Base-by-base conservation (phyloP, 495 filamentous ascomycete species). In the Beverwykella pulmonaria region DNA sequence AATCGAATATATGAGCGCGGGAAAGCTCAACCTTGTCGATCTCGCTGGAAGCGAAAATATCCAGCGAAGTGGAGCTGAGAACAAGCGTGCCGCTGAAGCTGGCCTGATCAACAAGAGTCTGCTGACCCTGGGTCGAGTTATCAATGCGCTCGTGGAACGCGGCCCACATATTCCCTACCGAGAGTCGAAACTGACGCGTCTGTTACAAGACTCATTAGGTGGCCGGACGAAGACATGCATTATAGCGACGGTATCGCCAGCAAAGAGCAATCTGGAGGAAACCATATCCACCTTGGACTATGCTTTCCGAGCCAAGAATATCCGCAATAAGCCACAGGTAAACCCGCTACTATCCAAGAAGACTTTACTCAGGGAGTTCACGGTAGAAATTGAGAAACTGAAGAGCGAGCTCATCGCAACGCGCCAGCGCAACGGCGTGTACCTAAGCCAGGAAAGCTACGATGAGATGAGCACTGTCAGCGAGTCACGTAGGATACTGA, bases 261-360 rank as follows among this genome's bases (percentile, higher is more conserved):
- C 92, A 6, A 92, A 92, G 73, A 92, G 87, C 78, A 98, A 97
- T 71, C 82, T 98, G 15, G 94, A 98, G 71, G 94, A 98, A 75
- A 98, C 94, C 0, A 97, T 98, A 54, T 97, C 93, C 1, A 98
- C 95, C 0, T 82, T 98, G 2, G 94, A 98, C 75, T 98, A 98
- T 74, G 95, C 94, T 10, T 96, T 97, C 75, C 85, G 94, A 22
- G 94, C 95, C 2, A 98, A 98, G 79, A 97, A 98, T 71, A 98
- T 98, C 66, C 89, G 91, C 22, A 98, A 98, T 75, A 97, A 97
- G 75, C 94, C 94, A 4, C 94, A 98, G 72, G 84, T 95, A 70
- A 98, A 98, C 75, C 89, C 90, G 30, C 84, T 90, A 71, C 84
- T 97, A 58, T 92, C 90, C 19, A 98, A 98, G 76, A 93, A 93